phyloP scores from a whole-genome alignment of 169 alveolate species.

The Hepatocystis sp. region DNA sequence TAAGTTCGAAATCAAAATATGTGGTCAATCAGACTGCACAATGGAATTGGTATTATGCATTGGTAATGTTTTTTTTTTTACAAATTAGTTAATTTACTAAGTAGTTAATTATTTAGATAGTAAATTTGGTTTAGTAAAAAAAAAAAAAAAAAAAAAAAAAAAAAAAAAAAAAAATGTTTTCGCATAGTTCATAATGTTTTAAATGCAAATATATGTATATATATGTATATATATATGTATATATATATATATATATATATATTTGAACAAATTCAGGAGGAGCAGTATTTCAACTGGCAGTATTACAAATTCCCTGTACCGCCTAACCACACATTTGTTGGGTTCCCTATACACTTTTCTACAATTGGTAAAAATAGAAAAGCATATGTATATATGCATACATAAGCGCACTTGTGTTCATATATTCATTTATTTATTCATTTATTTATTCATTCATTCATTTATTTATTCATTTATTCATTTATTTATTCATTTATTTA shows the following conservation, averaged over 20 bases:
- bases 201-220: background rate
- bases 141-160: too few relatives aligned
- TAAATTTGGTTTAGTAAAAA: too few relatives aligned
- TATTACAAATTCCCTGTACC: slow-evolving; percentile 86
- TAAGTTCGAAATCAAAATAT: slow-evolving; percentile 80
- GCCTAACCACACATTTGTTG: slow-evolving; percentile 88
- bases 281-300: slow-evolving; percentile 88
- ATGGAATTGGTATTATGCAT: slow-evolving; percentile 89
- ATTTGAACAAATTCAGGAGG: slow-evolving; percentile 86
- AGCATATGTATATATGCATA: too few relatives aligned
- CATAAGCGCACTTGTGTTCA: too few relatives aligned
- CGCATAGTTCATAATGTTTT: too few relatives aligned
- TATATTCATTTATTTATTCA: too few relatives aligned
- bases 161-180: too few relatives aligned
- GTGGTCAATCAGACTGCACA: slow-evolving; percentile 82
- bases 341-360: slow-evolving; percentile 91
- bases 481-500: too few relatives aligned
- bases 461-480: too few relatives aligned
- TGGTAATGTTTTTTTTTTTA: slow-evolving; percentile 30
- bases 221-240: background rate
- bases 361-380: slow-evolving; percentile 60
- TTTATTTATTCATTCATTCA: too few relatives aligned
- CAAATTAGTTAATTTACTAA: background rate
- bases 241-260: background rate
- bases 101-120: too few relatives aligned